phyloP scores from a whole-genome alignment of 805 yeast genomes.

The Metschnikowia anglica region DNA sequence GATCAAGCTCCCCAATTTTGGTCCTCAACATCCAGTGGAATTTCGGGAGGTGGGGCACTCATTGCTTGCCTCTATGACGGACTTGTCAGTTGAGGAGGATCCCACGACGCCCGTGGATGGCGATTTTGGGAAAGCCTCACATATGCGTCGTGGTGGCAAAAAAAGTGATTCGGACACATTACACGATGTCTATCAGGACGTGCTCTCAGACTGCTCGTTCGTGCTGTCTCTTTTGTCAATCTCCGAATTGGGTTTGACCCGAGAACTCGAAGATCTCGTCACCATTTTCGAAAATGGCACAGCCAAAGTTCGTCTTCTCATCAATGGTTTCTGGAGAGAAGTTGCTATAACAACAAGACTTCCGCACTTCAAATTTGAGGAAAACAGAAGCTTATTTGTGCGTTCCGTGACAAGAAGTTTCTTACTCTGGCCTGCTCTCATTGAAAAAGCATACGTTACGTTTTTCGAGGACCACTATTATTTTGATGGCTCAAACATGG shows the following conservation, averaged over 20 bases:
- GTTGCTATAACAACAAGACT: slow-evolving; percentile 48
- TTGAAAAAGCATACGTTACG: slow-evolving; percentile 75
- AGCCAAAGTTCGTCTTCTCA: slow-evolving; percentile 37
- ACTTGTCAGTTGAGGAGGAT: background rate
- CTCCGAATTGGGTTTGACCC: slow-evolving; percentile 20
- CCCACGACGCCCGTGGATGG: background rate
- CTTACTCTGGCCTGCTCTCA: slow-evolving; percentile 64
- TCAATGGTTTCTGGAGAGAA: slow-evolving; percentile 54
- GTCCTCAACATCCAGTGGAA: slow-evolving; percentile 1
- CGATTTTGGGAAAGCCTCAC: background rate
- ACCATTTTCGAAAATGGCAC: slow-evolving; percentile 24
- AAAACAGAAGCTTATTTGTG: slow-evolving; percentile 31
- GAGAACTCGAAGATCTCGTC: slow-evolving; percentile 20
- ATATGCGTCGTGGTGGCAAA: background rate
- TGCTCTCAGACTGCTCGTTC: slow-evolving; percentile 69
- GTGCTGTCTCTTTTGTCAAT: slow-evolving; percentile 65
- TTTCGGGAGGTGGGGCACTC: slow-evolving; percentile 2
- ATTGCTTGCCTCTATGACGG: background rate
- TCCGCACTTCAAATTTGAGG: slow-evolving; percentile 32
- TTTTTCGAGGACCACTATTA: slow-evolving; percentile 56
- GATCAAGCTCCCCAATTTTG: slow-evolving; percentile 8
- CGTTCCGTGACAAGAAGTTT: slow-evolving; percentile 33
- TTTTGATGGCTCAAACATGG: slow-evolving; percentile 75
- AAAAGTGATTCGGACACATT: background rate
- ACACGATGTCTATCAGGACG: slow-evolving; percentile 44